These are phyloP conservation scores for Phlyctochytrium arcticum DNA, from an alignment of 192 early-diverging fungal species.

Conservation along the genomic window DNA sequence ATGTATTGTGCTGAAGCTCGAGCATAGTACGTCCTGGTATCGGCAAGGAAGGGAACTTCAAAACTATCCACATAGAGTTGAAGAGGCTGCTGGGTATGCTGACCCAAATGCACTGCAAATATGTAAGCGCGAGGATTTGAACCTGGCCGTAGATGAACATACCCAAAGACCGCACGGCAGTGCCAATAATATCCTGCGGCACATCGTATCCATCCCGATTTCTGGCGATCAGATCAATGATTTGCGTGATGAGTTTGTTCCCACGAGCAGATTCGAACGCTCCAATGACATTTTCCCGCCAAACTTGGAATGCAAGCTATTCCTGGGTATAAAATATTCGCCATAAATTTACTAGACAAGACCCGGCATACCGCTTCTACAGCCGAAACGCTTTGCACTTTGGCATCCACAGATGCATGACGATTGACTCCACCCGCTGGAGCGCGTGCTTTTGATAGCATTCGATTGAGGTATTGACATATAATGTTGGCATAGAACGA, in stretches of 20 bases:
- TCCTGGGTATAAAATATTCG: not conserved
- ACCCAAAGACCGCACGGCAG: slow-evolving; percentile 60
- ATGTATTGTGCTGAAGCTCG: slow-evolving; percentile 59
- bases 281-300: slow-evolving; percentile 65
- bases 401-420: not conserved
- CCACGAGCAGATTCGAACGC: slow-evolving; percentile 52
- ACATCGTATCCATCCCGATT: slow-evolving; percentile 67
- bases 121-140: slow-evolving; percentile 14
- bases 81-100: slow-evolving; percentile 59
- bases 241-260: slow-evolving; percentile 64
- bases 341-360: not conserved
- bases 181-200: slow-evolving; percentile 46
- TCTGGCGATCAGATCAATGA: slow-evolving; percentile 62
- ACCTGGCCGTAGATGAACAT: slow-evolving; percentile 14
- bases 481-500: slow-evolving; percentile 50
- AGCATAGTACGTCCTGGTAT: slow-evolving; percentile 66
- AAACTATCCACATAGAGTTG: slow-evolving; percentile 76
- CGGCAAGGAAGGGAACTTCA: slow-evolving; percentile 65
- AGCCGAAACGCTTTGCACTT: slow-evolving; percentile 12
- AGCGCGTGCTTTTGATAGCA: slow-evolving; percentile 37
- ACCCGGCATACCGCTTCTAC: slow-evolving; percentile 18
- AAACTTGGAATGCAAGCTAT: slow-evolving; percentile 67
- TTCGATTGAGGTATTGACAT: slow-evolving; percentile 72
- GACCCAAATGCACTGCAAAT: slow-evolving; percentile 55
- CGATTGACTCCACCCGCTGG: slow-evolving; percentile 28